phyloP scores from a whole-genome alignment of 2,329 filamentous ascomycete species.

The Plectosphaerella cucumerina region DNA sequence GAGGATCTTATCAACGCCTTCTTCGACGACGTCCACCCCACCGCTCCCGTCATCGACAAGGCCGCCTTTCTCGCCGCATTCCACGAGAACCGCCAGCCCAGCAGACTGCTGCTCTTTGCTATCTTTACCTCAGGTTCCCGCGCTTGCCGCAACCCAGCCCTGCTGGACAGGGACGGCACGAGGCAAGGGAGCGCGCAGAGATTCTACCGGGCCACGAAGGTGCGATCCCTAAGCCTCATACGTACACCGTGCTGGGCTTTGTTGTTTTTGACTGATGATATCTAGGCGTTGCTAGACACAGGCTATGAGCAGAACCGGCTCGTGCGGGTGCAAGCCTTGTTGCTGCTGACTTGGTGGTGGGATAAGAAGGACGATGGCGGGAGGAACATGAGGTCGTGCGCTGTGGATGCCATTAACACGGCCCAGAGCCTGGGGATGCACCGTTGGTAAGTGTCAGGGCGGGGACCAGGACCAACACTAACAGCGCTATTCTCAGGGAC shows the following conservation, averaged over 20 bases:
- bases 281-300: conserved; percentile 8
- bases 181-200: conserved; percentile 9
- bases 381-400: conserved; percentile 11
- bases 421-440: conserved; percentile 14
- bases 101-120: conserved; percentile 12
- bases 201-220: conserved; percentile 11
- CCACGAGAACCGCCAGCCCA: conserved; percentile 3
- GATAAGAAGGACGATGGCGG: conserved; percentile 14
- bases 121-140: conserved; percentile 11
- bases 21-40: conserved; percentile 12
- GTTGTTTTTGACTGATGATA: neutral
- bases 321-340: conserved; percentile 6
- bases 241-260: neutral
- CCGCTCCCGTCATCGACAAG: conserved; percentile 9
- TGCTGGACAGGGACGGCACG: conserved; percentile 9
- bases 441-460: conserved; percentile 5
- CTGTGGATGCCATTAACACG: conserved; percentile 12
- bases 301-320: conserved; percentile 10
- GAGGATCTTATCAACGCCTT: conserved; percentile 8
- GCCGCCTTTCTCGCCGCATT: conserved; percentile 8
- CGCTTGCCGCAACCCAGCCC: conserved; percentile 9
- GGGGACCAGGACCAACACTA: neutral
- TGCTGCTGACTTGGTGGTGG: conserved; percentile 14
- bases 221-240: neutral
- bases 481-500: conserved; percentile 1